Percentiles rank a stretch among this genome's conserved stretches.
Evolutionary conservation across 306 rosid genomes (phyloP).

Genomic region (Canavalia ensiformis): DNA sequence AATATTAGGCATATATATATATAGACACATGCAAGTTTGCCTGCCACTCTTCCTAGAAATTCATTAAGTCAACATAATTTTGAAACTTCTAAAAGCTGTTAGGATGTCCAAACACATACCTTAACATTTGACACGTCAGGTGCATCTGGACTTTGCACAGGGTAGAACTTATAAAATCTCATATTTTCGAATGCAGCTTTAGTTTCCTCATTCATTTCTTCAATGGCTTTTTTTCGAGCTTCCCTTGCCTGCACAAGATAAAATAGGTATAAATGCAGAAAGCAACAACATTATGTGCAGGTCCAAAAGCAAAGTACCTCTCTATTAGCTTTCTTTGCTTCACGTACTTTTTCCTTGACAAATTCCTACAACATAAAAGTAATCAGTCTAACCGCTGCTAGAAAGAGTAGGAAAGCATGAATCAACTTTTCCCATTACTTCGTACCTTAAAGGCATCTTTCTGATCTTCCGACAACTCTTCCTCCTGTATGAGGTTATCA

Average conservation of each 20-base stretch:
- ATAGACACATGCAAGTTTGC: not conserved
- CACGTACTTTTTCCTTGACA: slow-evolving; percentile 76
- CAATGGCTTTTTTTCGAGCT: slow-evolving; percentile 66
- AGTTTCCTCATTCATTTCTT: slow-evolving; percentile 80
- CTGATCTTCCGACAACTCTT: slow-evolving; percentile 65
- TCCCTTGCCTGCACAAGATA: slow-evolving; percentile 67
- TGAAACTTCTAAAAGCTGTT: not conserved
- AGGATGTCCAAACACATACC: slow-evolving; percentile 54
- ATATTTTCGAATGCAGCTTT: slow-evolving; percentile 71
- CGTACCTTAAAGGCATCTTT: slow-evolving; percentile 74
- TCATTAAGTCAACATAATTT: not conserved
- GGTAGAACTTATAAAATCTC: slow-evolving; percentile 81
- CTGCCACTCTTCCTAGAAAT: not conserved
- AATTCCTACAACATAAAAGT: slow-evolving; percentile 60
- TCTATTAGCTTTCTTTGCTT: slow-evolving; percentile 73
- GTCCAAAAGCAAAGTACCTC: slow-evolving; percentile 57
- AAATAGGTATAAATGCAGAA: slow-evolving; percentile 14
- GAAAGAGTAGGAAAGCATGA: not conserved
- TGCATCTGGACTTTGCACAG: slow-evolving; percentile 62
- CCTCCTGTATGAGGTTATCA: slow-evolving; percentile 66
- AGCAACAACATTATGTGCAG: slow-evolving; percentile 6
- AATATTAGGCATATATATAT: not conserved
- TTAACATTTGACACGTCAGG: slow-evolving; percentile 73
- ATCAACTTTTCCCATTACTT: not conserved
- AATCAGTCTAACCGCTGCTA: not conserved